These are phyloP conservation scores for Fusarium setosum DNA, from an alignment of 2,329 filamentous ascomycete species.

Conservation along the genomic window DNA sequence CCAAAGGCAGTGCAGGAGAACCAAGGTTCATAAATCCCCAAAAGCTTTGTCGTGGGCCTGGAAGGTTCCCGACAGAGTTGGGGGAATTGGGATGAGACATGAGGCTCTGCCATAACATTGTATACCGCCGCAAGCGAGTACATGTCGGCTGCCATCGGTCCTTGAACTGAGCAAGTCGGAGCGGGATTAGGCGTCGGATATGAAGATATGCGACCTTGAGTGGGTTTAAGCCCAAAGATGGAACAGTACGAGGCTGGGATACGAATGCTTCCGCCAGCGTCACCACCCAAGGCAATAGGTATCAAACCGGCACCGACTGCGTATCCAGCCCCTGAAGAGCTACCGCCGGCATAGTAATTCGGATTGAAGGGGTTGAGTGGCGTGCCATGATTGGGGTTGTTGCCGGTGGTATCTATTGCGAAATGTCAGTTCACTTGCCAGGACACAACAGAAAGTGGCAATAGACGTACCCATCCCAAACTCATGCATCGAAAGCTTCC, in stretches of 20 bases:
- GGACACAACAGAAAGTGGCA: too few relatives aligned
- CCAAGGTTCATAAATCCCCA: constrained; percentile 74
- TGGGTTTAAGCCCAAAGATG: constrained; percentile 78
- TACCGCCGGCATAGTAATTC: constrained; percentile 79
- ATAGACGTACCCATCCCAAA: constrained; percentile 70
- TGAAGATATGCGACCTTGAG: constrained; percentile 73
- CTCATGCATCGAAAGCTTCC: constrained; percentile 82
- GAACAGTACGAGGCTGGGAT: constrained; percentile 79
- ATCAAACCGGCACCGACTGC: constrained; percentile 75
- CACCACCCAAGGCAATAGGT: constrained; percentile 76
- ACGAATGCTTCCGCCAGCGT: constrained; percentile 79
- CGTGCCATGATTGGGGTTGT: constrained; percentile 78
- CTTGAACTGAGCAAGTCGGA: constrained; percentile 71
- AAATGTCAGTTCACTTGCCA: not conserved
- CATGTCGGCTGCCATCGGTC: constrained; percentile 75
- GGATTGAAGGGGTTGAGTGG: constrained; percentile 80
- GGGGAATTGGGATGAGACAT: constrained; percentile 68
- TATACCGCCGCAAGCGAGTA: constrained; percentile 75
- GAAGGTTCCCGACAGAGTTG: constrained; percentile 42
- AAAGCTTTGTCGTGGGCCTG: constrained; percentile 53
- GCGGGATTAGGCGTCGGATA: constrained; percentile 68
- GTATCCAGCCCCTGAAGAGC: constrained; percentile 78
- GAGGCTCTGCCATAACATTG: constrained; percentile 70
- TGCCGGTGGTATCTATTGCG: constrained; percentile 74
- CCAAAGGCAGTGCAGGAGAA: constrained; percentile 58